A percentile compares a stretch with the other conserved stretches of the same genome.
Evolutionary conservation across 2,329 filamentous ascomycete species (phyloP).

Genomic region (Bretziella fagacearum): DNA sequence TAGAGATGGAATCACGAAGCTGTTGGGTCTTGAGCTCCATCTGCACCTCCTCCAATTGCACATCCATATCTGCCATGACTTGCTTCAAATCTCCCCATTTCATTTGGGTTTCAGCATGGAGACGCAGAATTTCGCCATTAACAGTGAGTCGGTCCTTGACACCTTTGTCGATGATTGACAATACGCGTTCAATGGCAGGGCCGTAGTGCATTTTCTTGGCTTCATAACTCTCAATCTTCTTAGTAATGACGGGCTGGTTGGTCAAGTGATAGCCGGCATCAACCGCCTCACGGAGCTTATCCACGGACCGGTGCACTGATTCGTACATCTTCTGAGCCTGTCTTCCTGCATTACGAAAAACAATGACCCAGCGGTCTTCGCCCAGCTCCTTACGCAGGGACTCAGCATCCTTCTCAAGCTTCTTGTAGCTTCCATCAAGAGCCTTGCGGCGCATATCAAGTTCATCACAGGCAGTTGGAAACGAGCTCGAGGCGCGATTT

Average conservation of each 20-base stretch:
- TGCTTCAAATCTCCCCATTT: conserved; percentile 62
- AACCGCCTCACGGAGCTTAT: conserved; percentile 64
- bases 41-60: conserved; percentile 55
- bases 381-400: conserved; percentile 76
- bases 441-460: conserved; percentile 56
- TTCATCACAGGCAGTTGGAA: conserved; percentile 83
- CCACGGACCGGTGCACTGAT: conserved; percentile 73
- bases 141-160: conserved; percentile 89
- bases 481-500: conserved; percentile 55
- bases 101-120: conserved; percentile 73
- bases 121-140: conserved; percentile 80
- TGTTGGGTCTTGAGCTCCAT: conserved; percentile 49
- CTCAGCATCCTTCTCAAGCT: conserved; percentile 79
- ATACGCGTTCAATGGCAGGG: conserved; percentile 76
- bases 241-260: conserved; percentile 51
- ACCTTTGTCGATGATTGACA: conserved; percentile 90
- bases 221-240: conserved; percentile 85
- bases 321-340: conserved; percentile 96
- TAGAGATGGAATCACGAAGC: conserved; percentile 81
- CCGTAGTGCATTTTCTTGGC: conserved; percentile 90
- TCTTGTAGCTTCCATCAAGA: conserved; percentile 74
- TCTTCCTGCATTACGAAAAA: conserved; percentile 80
- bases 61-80: conserved; percentile 62
- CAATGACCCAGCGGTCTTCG: conserved; percentile 89
- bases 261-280: conserved; percentile 58